Evolutionary conservation across 176 grass and related monocot species (phyloP), one percentile per base, ranked within the genome.

Genomic region (Ananas comosus): DNA sequence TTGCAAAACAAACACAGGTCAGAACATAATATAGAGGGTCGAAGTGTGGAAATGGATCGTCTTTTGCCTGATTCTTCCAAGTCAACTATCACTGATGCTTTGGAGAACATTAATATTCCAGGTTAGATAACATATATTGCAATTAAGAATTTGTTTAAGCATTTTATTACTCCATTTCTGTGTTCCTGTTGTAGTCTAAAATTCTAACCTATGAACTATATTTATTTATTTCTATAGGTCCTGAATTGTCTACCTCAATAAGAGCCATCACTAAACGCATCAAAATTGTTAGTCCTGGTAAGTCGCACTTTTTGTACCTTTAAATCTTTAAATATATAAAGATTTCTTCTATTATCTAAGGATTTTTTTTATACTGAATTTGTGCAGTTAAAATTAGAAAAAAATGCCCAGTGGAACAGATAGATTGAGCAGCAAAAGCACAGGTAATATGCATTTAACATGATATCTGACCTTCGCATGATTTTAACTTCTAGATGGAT

Each of bases 231-330:
- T 76, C 51, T 57, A 67, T 71, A 89, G 88, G 78, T 53, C 23
- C 72, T 50, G 64, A 87, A 82, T 89, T 76, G 49, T 78, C 89
- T 79, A 84, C 86, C 69, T 96, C 83, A 53, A 71, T 96, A 49
- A 87, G 89, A 80, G 76, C 88, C 64, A 86, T 91, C 57, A 96
- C 88, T 47, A 96, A 91, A 81, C 82, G 88, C 69, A 73, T 96
- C 48, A 89, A 91, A 75, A 96, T 96, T 67, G 73, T 91, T 49
- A 88, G 79, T 79, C 92, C 92, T 76, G 86, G 92, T 96, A 81
- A 75, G 49, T 48, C 3, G 10, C 21, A 19, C 9, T 61, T 61
- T 61, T 61, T 10, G 2, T 22, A 18, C 56, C 16, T 6, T 22
- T 18, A 61, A 61, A 21, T 2, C 16, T 61, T 61, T 18, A 18